These are phyloP conservation scores for Fusarium stilboides DNA, from an alignment of 2,329 filamentous ascomycete genomes.

Conservation along the genomic window DNA sequence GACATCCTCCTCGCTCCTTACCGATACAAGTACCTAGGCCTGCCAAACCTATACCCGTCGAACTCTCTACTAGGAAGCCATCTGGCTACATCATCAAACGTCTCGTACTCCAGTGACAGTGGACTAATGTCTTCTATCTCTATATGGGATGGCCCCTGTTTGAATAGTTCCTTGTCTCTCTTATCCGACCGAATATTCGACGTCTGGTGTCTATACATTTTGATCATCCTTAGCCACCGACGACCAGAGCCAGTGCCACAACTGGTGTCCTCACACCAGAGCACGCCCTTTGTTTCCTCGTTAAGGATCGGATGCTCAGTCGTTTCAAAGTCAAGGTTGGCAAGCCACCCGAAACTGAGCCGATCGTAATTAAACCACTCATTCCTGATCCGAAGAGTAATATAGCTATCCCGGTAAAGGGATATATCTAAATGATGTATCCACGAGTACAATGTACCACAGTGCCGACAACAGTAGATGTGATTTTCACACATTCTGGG, in stretches of 20 bases:
- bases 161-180: no score
- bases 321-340: neutral
- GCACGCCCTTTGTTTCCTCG: neutral
- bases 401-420: neutral
- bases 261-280: slow-evolving; percentile 12
- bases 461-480: no score
- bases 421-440: neutral
- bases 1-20: no score
- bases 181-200: neutral
- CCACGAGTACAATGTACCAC: no score
- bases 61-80: no score
- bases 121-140: no score
- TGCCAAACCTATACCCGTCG: no score
- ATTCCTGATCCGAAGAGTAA: neutral
- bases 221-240: slow-evolving; percentile 13
- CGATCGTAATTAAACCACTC: neutral
- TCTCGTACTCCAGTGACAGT: no score
- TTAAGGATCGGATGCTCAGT: neutral
- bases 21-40: no score
- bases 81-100: no score
- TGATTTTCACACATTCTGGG: no score
- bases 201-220: neutral
- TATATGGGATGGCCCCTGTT: no score
- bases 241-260: slow-evolving; percentile 12
- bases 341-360: neutral